phyloP scores from a whole-genome alignment of 139 green algal genomes.

The Tetratostichococcus sp. region DNA sequence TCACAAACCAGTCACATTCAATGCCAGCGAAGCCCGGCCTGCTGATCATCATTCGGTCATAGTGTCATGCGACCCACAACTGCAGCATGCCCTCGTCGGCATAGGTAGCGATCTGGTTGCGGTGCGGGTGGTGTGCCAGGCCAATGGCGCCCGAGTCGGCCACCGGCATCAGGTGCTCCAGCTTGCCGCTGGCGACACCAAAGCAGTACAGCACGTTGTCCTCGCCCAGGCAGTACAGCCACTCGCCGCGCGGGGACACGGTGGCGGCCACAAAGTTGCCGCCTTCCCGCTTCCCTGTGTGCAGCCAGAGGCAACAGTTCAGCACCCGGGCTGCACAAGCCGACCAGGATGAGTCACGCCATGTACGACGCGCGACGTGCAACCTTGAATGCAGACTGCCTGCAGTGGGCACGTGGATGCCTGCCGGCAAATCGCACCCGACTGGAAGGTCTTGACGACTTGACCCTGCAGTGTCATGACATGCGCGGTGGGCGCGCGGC shows the following conservation, averaged over 20 bases:
- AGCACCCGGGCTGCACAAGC: no score
- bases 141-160: constrained; percentile 86
- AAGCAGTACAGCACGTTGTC: constrained; percentile 84
- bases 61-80: constrained; percentile 69
- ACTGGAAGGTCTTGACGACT: constrained; percentile 74
- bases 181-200: constrained; percentile 49
- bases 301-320: no score
- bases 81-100: constrained; percentile 75
- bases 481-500: constrained; percentile 65
- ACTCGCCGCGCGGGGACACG: constrained; percentile 81
- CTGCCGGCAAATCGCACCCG: constrained; percentile 12
- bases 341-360: no score
- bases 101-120: constrained; percentile 90
- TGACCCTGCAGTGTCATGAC: constrained; percentile 81
- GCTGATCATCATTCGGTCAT: no score
- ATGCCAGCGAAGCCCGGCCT: no score
- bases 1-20: no score
- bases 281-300: constrained; percentile 56
- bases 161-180: constrained; percentile 84
- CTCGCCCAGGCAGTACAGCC: constrained; percentile 84
- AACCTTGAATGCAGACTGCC: no score
- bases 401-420: neutral
- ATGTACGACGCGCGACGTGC: no score
- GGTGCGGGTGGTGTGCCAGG: constrained; percentile 85
- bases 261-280: constrained; percentile 71